phyloP scores from a whole-genome alignment of 768 basidiomycete genomes.

The Mycena rebaudengoi region DNA sequence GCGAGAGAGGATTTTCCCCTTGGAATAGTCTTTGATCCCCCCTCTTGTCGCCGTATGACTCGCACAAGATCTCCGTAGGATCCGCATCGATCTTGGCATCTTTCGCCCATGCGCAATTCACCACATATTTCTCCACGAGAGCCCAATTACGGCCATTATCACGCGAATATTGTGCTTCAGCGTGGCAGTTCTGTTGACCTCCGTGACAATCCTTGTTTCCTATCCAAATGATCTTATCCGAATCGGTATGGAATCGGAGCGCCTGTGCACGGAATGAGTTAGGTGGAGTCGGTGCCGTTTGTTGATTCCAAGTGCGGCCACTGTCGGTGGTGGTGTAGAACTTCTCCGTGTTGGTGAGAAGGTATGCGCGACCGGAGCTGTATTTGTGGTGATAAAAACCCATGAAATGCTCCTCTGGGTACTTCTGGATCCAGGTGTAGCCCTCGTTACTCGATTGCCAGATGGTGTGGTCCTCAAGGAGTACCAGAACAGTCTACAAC shows the following conservation, averaged over 20 bases:
- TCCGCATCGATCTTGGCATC: constrained; percentile 84
- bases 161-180: constrained; percentile 75
- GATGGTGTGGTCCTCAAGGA: constrained; percentile 76
- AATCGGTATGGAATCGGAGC: constrained; percentile 87
- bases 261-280: constrained; percentile 81
- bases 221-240: constrained; percentile 90
- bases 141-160: constrained; percentile 85
- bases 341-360: constrained; percentile 73
- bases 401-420: constrained; percentile 71
- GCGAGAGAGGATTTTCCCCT: constrained; percentile 71
- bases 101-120: constrained; percentile 91
- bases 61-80: constrained; percentile 90
- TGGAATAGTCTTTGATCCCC: constrained; percentile 76
- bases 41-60: constrained; percentile 82
- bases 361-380: constrained; percentile 83
- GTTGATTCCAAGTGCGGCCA: constrained; percentile 73
- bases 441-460: constrained; percentile 98
- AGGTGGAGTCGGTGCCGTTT: constrained; percentile 71
- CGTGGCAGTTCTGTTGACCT: constrained; percentile 65
- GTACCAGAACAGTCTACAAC: constrained; percentile 80
- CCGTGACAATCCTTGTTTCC: constrained; percentile 74
- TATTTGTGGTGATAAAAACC: constrained; percentile 89
- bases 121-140: constrained; percentile 84
- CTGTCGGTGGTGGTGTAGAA: constrained; percentile 87
- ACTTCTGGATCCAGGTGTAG: constrained; percentile 83